A percentile compares a stretch with the other conserved stretches of the same genome.
These are phyloP conservation scores for Pichia sp. DNA, from an alignment of 1,139 yeast genomes.

Conservation along the genomic window DNA sequence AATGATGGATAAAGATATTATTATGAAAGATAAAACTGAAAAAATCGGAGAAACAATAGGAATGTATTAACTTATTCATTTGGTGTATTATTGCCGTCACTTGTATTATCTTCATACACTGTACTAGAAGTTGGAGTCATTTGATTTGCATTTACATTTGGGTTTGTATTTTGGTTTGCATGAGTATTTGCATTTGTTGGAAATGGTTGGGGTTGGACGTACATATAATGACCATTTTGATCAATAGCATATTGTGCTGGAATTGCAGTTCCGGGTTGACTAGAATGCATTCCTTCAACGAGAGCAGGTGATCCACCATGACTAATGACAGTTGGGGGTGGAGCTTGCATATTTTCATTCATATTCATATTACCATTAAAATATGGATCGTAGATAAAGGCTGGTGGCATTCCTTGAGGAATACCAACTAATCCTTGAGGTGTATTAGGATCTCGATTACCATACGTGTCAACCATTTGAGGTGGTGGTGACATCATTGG, in stretches of 20 bases:
- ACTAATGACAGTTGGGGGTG: slow-evolving; percentile 15
- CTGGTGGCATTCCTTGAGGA: slow-evolving; percentile 25
- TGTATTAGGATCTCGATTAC: slow-evolving; percentile 12
- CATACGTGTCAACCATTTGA: slow-evolving; percentile 18
- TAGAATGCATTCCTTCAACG: slow-evolving; percentile 13
- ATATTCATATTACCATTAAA: slow-evolving; percentile 19
- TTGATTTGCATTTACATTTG: too few species aligned
- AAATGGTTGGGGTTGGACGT: slow-evolving; percentile 18
- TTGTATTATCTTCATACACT: background rate
- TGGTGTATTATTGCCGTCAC: background rate
- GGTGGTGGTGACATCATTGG: slow-evolving; percentile 3
- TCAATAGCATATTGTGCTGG: slow-evolving; percentile 23
- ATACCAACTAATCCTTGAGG: slow-evolving; percentile 24
- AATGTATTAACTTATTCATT: background rate
- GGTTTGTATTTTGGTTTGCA: too few species aligned
- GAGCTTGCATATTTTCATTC: slow-evolving; percentile 9
- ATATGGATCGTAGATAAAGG: slow-evolving; percentile 29
- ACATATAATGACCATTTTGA: slow-evolving; percentile 26
- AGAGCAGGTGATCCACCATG: slow-evolving; percentile 2
- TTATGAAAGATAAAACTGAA: too few species aligned
- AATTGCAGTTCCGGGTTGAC: background rate
- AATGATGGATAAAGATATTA: too few species aligned
- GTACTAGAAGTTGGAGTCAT: slow-evolving; percentile 5
- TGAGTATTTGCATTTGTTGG: too few species aligned
- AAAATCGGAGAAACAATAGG: background rate